Base-by-base conservation (phyloP, 768 basidiomycete genomes). In the Omphalotus guepiniiformis region DNA sequence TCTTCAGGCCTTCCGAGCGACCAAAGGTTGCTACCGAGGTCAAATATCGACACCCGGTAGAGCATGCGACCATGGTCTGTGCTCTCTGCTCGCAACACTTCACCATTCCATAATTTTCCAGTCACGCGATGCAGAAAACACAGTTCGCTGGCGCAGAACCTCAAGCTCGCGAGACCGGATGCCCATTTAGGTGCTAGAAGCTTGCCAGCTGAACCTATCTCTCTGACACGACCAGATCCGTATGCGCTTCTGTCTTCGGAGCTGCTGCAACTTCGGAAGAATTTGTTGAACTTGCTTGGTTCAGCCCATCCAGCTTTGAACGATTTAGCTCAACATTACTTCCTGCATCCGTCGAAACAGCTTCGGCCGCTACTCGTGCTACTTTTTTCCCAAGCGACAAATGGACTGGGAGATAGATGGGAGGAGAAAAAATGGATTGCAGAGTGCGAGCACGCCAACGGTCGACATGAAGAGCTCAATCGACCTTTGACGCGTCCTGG, bases 281-380 rank as follows among this genome's bases (percentile, higher is more conserved):
- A 79, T 41, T 74, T 98, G 36, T 72, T 93, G 50, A 69, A 73
- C 50, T 76, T 98, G 32, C 76, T 98, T 6, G 93, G 92, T 16
- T 85, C 89, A 2, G 87, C 92, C 6, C 91, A 97, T 63, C 89
- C 95, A 1, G 80, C 83, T 3, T 82, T 98, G 42, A 81, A 85
- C 50, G 83, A 88, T 42, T 83, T 96, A 45, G 93, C 95, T 2
- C 80, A 89, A 54, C 93, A 90, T 67, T 97, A 96, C 70, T 97
- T 97, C 63, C 68, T 85, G 40, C 82, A 88, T 49, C 85, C 86
- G 12, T 89, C 92, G 9, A 93, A 93, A 60, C 93, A 97, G 60
- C 73, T 98, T 22, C 80, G 96, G 5, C 93, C 96, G 2, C 69
- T 93, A 44, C 71, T 97, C 28, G 89, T 97, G 13, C 77, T 99